Percentiles rank a stretch among this genome's conserved stretches.
These are phyloP conservation scores for Lactifluus rugatus DNA, from an alignment of 768 basidiomycete genomes.

Conservation along the genomic window DNA sequence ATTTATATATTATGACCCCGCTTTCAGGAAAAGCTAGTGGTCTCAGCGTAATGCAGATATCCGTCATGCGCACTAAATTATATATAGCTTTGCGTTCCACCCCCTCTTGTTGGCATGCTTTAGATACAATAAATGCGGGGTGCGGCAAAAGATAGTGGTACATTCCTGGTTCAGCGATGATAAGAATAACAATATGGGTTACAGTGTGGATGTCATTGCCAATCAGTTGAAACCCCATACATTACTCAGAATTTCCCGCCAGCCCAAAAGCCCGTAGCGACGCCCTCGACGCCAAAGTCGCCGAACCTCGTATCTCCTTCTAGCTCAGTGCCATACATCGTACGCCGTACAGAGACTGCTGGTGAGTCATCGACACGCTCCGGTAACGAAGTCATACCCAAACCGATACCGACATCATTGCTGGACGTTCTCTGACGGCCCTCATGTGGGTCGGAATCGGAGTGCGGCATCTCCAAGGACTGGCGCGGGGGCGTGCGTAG, in stretches of 20 bases:
- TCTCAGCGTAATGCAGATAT: neutral
- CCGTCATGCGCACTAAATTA: neutral
- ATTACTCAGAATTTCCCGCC: constrained; percentile 36
- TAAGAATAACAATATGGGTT: constrained; percentile 16
- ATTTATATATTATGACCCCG: neutral
- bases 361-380: constrained; percentile 35
- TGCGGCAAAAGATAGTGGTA: constrained; percentile 4
- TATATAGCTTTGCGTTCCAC: neutral
- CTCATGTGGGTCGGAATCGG: constrained; percentile 7
- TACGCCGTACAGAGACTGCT: constrained; percentile 45
- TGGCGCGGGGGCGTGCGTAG: constrained; percentile 16
- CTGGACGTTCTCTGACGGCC: constrained; percentile 23
- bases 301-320: constrained; percentile 79
- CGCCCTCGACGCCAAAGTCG: constrained; percentile 72
- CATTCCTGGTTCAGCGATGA: constrained; percentile 4
- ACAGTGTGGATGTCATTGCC: neutral
- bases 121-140: neutral
- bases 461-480: neutral
- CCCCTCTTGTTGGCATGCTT: neutral
- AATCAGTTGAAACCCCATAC: neutral
- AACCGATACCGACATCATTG: constrained; percentile 37
- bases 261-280: constrained; percentile 65
- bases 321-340: constrained; percentile 79
- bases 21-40: neutral
- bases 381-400: constrained; percentile 34